These are phyloP conservation scores for Myxozyma kluyveri DNA, from an alignment of 805 yeast species.

Conservation along the genomic window DNA sequence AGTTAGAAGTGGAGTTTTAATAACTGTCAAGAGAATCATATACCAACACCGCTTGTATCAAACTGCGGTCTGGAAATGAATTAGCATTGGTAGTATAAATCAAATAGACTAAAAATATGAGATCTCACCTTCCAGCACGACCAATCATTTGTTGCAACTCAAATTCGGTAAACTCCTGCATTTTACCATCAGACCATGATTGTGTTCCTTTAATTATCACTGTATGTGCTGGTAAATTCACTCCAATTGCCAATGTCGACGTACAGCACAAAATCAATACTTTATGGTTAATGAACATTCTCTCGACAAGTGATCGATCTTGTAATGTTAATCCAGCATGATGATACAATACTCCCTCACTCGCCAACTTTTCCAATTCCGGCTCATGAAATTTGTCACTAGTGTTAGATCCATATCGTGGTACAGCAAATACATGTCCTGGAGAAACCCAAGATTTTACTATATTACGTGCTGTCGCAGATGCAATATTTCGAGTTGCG, in stretches of 20 bases:
- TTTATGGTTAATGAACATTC: constrained; percentile 44
- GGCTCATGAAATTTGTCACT: constrained; percentile 8
- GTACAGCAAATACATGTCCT: constrained; percentile 1
- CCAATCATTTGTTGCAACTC: constrained; percentile 65
- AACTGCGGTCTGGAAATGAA: constrained; percentile 53
- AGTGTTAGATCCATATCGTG: background rate
- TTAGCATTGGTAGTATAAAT: constrained; percentile 32
- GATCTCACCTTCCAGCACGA: constrained; percentile 49
- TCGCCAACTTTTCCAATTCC: constrained; percentile 14
- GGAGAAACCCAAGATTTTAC: constrained; percentile 8
- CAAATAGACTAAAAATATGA: background rate
- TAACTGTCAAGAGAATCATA: background rate
- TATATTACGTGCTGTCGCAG: constrained; percentile 44
- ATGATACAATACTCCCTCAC: constrained; percentile 51
- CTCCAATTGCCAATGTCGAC: constrained; percentile 60
- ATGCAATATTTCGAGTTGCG: constrained; percentile 51
- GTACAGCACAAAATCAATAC: constrained; percentile 53
- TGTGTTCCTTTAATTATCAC: constrained; percentile 61
- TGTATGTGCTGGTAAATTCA: constrained; percentile 59
- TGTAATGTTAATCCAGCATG: constrained; percentile 55
- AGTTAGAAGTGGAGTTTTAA: background rate
- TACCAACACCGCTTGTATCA: constrained; percentile 49
- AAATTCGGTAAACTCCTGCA: constrained; percentile 52
- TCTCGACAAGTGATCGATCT: constrained; percentile 50
- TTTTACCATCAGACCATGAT: constrained; percentile 46